Percentiles rank a stretch among this genome's conserved stretches.
Evolutionary conservation across 2,329 filamentous ascomycete genomes (phyloP).

Genomic region (Alternaria sp.): DNA sequence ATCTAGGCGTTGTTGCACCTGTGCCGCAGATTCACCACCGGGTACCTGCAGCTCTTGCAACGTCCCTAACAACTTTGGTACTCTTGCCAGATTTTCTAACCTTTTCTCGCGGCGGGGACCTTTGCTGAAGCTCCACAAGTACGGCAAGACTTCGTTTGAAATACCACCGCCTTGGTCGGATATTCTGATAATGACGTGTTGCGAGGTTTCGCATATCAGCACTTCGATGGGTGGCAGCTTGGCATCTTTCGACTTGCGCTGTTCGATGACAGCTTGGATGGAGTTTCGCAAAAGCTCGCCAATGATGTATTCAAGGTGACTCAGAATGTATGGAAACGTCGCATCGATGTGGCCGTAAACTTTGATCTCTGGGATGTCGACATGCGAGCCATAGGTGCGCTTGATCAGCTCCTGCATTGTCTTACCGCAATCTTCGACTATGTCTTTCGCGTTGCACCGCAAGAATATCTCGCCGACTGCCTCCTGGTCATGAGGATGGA

Average conservation of each 20-base stretch:
- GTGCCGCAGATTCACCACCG: conserved; percentile 21
- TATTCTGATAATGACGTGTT: conserved; percentile 95
- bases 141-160: conserved; percentile 81
- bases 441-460: conserved; percentile 88
- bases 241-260: conserved; percentile 59
- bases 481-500: conserved; percentile 68
- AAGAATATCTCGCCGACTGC: conserved; percentile 97
- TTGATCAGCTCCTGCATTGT: conserved; percentile 78
- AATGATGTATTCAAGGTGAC: conserved; percentile 95
- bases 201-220: conserved; percentile 89
- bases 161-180: conserved; percentile 96
- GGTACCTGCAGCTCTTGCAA: conserved; percentile 79
- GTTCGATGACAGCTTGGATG: conserved; percentile 89
- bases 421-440: conserved; percentile 82
- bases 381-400: conserved; percentile 75
- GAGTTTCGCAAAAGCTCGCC: conserved; percentile 95
- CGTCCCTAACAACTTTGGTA: conserved; percentile 91
- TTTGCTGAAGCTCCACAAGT: conserved; percentile 97
- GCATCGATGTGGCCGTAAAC: conserved; percentile 86
- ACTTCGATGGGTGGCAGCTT: conserved; percentile 86
- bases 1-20: conserved; percentile 29
- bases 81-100: conserved; percentile 83
- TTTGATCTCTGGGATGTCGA: conserved; percentile 79
- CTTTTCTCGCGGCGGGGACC: conserved; percentile 80
- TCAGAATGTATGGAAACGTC: conserved; percentile 95